A percentile compares a stretch with the other conserved stretches of the same genome.
phyloP scores from a whole-genome alignment of 1,284 basidiomycete genomes.

The Ustilago lituana region DNA sequence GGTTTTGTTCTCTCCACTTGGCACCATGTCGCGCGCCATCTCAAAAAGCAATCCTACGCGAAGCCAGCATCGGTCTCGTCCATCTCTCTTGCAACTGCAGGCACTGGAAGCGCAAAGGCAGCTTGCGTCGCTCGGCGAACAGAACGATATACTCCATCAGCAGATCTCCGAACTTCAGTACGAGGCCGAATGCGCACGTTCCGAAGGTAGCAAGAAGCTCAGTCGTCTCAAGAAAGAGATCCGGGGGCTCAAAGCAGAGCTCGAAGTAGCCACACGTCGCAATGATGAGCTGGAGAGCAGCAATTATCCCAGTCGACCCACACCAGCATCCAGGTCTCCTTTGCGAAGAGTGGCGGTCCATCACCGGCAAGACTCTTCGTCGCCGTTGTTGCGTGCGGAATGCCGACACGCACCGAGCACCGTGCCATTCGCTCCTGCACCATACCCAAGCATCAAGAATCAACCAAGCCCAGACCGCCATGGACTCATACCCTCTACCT shows the following conservation, averaged over 20 bases:
- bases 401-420: neutral
- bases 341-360: neutral
- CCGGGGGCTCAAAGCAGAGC: slow-evolving; percentile 53
- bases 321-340: slow-evolving; percentile 10
- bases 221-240: slow-evolving; percentile 55
- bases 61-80: slow-evolving; percentile 30
- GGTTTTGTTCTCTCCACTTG: slow-evolving; percentile 16
- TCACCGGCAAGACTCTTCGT: neutral
- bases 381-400: neutral
- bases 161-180: slow-evolving; percentile 57
- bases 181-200: slow-evolving; percentile 53
- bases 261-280: slow-evolving; percentile 52
- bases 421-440: neutral
- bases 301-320: neutral
- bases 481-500: slow-evolving; percentile 24
- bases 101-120: slow-evolving; percentile 50
- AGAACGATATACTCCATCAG: slow-evolving; percentile 56
- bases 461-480: slow-evolving; percentile 3
- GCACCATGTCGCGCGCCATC: neutral
- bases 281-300: slow-evolving; percentile 54
- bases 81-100: slow-evolving; percentile 32
- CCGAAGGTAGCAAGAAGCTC: slow-evolving; percentile 49
- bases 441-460: neutral
- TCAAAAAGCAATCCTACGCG: neutral
- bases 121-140: slow-evolving; percentile 50